Percentiles rank a stretch among this genome's conserved stretches.
These are phyloP conservation scores for Hymenoscyphus infarciens DNA, from an alignment of 2,329 filamentous ascomycete species.

Conservation along the genomic window DNA sequence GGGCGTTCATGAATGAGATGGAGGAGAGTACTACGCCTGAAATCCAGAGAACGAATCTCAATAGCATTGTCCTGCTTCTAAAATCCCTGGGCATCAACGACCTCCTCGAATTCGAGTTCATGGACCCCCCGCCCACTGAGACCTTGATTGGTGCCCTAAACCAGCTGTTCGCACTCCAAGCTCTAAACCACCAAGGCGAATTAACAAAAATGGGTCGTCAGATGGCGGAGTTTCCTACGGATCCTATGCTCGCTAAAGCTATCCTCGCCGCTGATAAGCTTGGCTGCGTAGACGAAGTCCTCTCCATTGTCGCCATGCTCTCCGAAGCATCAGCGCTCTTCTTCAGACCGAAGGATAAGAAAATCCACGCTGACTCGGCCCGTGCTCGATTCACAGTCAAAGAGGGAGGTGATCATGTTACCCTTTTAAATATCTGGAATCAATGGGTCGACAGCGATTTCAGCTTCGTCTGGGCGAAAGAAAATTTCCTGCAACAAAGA, in stretches of 20 bases:
- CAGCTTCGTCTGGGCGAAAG: conserved; percentile 78
- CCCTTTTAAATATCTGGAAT: conserved; percentile 88
- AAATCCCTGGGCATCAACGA: conserved; percentile 92
- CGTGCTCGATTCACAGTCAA: conserved; percentile 84
- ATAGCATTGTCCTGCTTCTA: conserved; percentile 75
- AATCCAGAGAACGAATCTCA: conserved; percentile 87
- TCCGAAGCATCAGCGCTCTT: conserved; percentile 85
- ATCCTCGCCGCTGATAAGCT: conserved; percentile 86
- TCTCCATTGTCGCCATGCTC: conserved; percentile 93
- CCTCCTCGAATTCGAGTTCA: conserved; percentile 89
- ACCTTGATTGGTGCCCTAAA: conserved; percentile 86
- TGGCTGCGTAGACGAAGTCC: conserved; percentile 88
- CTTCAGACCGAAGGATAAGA: conserved; percentile 95
- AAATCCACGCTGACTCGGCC: conserved; percentile 90
- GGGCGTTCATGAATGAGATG: conserved; percentile 91
- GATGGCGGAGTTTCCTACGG: conserved; percentile 92
- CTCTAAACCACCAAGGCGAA: conserved; percentile 82
- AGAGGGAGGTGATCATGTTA: conserved; percentile 86
- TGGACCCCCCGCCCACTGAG: conserved; percentile 88
- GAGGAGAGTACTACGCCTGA: conserved; percentile 90
- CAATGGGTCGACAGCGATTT: conserved; percentile 94
- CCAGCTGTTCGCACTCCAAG: conserved; percentile 85
- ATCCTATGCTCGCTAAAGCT: conserved; percentile 86
- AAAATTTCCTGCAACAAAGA: conserved; percentile 92
- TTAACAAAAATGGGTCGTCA: conserved; percentile 87